Conservation (phyloP, 768 basidiomycete genomes). For the Boletus patriciae region DNA sequence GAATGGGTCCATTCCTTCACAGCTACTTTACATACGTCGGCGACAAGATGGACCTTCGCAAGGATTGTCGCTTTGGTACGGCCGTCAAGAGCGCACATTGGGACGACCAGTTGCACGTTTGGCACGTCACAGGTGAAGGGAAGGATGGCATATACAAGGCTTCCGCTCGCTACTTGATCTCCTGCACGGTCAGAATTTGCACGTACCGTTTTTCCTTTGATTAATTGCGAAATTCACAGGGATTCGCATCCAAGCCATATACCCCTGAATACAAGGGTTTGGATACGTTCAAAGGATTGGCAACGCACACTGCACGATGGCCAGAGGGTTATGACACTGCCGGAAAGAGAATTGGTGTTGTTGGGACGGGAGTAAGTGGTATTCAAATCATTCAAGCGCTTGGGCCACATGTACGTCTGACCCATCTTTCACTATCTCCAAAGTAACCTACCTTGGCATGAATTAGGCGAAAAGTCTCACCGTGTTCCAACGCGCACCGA, state of each 20-base stretch:
- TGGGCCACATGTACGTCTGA: constrained; percentile 4
- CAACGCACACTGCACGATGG: constrained; percentile 5
- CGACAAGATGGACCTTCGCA: constrained; percentile 11
- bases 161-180: constrained; percentile 3
- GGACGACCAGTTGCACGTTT: constrained; percentile 8
- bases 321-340: constrained; percentile 3
- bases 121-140: constrained; percentile 5
- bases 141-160: constrained; percentile 4
- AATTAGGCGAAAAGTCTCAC: constrained; percentile 6
- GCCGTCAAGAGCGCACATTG: constrained; percentile 10
- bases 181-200: constrained; percentile 2
- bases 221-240: not conserved
- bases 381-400: constrained; percentile 7
- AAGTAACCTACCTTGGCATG: not conserved
- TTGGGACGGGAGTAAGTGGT: constrained; percentile 11
- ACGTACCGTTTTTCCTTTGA: not conserved
- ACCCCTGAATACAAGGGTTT: constrained; percentile 2
- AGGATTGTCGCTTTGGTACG: constrained; percentile 13
- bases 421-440: not conserved
- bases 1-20: not conserved
- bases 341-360: constrained; percentile 11
- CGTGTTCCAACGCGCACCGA: constrained; percentile 13
- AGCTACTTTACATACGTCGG: constrained; percentile 12
- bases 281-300: constrained; percentile 6
- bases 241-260: constrained; percentile 8